These are phyloP conservation scores for Kappamyces sp. DNA, from an alignment of 192 early-diverging fungal genomes.

Conservation along the genomic window DNA sequence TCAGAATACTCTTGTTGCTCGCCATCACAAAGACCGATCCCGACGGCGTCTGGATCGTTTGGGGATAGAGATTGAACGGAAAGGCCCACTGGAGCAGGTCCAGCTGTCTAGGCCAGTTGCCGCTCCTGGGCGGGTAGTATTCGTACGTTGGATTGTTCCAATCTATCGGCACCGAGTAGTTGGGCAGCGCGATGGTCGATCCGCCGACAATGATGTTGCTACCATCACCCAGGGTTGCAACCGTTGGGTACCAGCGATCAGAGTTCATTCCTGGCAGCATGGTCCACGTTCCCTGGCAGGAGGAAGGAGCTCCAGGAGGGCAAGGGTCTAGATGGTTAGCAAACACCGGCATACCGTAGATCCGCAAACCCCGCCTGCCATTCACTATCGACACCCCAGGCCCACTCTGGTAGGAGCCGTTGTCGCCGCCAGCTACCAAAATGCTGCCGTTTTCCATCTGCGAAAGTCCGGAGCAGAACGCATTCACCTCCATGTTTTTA, in stretches of 20 bases:
- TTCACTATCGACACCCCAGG: not conserved
- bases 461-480: slow-evolving; percentile 35
- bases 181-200: not conserved
- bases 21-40: slow-evolving; percentile 21
- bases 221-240: slow-evolving; percentile 9
- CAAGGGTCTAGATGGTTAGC: not conserved
- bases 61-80: slow-evolving; percentile 21
- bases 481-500: slow-evolving; percentile 14
- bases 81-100: slow-evolving; percentile 15
- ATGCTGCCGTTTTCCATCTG: slow-evolving; percentile 30
- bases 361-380: slow-evolving; percentile 17
- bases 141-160: slow-evolving; percentile 32
- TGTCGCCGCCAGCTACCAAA: slow-evolving; percentile 32
- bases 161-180: not conserved
- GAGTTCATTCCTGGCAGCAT: slow-evolving; percentile 3
- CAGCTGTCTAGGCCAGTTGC: not conserved
- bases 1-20: slow-evolving; percentile 19
- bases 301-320: not conserved
- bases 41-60: slow-evolving; percentile 17
- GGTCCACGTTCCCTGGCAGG: slow-evolving; percentile 5
- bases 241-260: slow-evolving; percentile 15
- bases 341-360: not conserved
- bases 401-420: no score
- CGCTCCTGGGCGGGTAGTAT: slow-evolving; percentile 22
- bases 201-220: slow-evolving; percentile 20